Evolutionary conservation across 2,329 filamentous ascomycete species (phyloP).

Genomic region (Aspergillus spinulosporus): DNA sequence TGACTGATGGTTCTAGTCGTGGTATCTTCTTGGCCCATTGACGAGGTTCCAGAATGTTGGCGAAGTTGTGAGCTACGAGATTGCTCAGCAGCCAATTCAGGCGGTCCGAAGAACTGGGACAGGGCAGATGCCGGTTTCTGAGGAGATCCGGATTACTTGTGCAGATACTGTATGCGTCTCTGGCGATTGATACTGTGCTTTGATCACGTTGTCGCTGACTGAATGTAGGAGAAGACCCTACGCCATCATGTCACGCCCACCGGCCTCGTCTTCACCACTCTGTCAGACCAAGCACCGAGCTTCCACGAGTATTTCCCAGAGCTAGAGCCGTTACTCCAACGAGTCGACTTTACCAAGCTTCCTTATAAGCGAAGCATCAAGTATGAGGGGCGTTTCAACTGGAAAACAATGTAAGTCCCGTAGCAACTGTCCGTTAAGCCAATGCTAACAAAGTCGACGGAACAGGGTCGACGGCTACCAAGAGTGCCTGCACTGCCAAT

Average conservation of each 20-base stretch:
- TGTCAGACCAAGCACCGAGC: constrained; percentile 49
- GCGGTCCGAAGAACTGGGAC: constrained; percentile 40
- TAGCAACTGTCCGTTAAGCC: too few relatives aligned
- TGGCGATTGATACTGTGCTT: not conserved
- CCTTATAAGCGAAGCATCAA: constrained; percentile 55
- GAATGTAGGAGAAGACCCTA: constrained; percentile 26
- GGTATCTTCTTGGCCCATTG: constrained; percentile 56
- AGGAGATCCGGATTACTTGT: constrained; percentile 43
- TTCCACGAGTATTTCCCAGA: constrained; percentile 58
- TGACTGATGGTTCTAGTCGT: constrained; percentile 39
- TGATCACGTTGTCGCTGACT: not conserved
- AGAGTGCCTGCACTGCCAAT: constrained; percentile 60
- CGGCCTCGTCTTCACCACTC: constrained; percentile 55
- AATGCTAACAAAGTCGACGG: not conserved
- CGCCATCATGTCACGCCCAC: constrained; percentile 50
- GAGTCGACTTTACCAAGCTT: constrained; percentile 56
- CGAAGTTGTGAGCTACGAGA: constrained; percentile 51
- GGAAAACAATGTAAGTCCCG: constrained; percentile 55
- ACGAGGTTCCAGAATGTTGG: constrained; percentile 48
- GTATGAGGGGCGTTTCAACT: constrained; percentile 59
- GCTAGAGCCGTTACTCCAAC: constrained; percentile 50
- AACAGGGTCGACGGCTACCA: constrained; percentile 58
- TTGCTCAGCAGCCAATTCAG: constrained; percentile 49
- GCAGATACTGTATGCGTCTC: constrained; percentile 31
- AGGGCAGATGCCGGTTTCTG: constrained; percentile 27